These are phyloP conservation scores for Microdochium bolleyi DNA, from an alignment of 2,329 filamentous ascomycete genomes.

Conservation along the genomic window DNA sequence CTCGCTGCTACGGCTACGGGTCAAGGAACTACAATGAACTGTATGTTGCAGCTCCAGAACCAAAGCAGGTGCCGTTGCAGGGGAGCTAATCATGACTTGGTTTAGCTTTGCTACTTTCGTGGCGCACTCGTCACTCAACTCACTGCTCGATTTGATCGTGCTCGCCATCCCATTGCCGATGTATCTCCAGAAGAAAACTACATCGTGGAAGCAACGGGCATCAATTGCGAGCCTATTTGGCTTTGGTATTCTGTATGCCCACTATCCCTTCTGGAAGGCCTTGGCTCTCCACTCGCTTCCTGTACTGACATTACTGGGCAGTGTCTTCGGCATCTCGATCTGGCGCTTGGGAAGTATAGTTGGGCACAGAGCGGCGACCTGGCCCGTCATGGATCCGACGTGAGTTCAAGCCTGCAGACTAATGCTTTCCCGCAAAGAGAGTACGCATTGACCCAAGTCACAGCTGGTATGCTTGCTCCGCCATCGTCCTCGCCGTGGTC, in stretches of 20 bases:
- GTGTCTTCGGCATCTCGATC: constrained; percentile 20
- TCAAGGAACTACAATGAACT: neutral
- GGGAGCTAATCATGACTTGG: neutral
- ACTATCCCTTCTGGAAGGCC: no score
- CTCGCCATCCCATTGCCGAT: neutral
- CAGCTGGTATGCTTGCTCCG: constrained; percentile 22
- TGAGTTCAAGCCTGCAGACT: no score
- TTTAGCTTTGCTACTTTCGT: neutral
- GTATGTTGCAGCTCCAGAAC: neutral
- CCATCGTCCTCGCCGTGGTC: constrained; percentile 22
- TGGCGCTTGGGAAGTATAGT: constrained; percentile 22
- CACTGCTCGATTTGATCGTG: neutral
- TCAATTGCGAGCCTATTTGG: neutral
- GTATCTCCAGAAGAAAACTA: neutral
- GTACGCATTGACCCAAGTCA: neutral
- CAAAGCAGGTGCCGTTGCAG: neutral
- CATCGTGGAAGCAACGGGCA: neutral
- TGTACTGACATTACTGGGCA: constrained; percentile 5
- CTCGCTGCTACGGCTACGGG: constrained; percentile 19
- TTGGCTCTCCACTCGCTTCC: no score
- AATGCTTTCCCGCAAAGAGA: no score
- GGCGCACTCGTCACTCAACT: neutral
- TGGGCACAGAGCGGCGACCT: constrained; percentile 18
- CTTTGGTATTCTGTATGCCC: neutral
- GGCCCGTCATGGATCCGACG: constrained; percentile 24